Evolutionary conservation across 73 alveolate species (phyloP), one percentile per base, ranked within the genome.

Genomic region (Uronychia binucleata): DNA sequence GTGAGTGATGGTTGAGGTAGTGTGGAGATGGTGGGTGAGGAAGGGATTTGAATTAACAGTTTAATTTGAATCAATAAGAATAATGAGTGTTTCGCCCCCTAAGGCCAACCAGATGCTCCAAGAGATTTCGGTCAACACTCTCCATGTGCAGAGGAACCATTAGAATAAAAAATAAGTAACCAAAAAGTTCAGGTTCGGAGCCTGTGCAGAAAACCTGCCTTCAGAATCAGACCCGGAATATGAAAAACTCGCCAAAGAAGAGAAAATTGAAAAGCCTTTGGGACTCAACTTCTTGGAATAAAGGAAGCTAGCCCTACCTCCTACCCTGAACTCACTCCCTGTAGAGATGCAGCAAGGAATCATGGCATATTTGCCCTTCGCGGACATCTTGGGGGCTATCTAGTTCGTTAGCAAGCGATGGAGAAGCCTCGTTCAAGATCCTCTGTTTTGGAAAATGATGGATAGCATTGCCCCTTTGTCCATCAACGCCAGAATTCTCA

Each of bases 391-490:
- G 0, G 59, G 59, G 58, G 77, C 75, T 1, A 58, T 88, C 1
- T 77, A 83, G 33, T 31, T 30, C 13, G 77, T 88, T 28, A 79
- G 90, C 25, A 26, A 31, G 11, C 78, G 57, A 58, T 88, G 91
- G 91, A 83, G 85, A 59, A 77, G 35, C 8, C 25, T 75, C n/a
- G 31, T 77, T 28, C 57, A 83, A 30, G 84, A 90, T 28, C 59
- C 82, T 5, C 26, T 31, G 31, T 26, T 91, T 28, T 91, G 96
- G 96, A 34, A 82, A 32, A 59, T 78, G 0, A 74, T 79, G 28
- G 59, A 88, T 29, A 30, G n/a, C 32, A 34, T 8, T 58, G 80
- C 33, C 34, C 77, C 81, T 35, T 83, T 88, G 33, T 46, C 79
- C 5, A 30, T 88, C 1, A 33, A 83, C 29, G 84, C 81, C 58